Evolutionary conservation across 306 rosid species (phyloP), one percentile per base, ranked within the genome.

Genomic region (Phaseolus lunatus): DNA sequence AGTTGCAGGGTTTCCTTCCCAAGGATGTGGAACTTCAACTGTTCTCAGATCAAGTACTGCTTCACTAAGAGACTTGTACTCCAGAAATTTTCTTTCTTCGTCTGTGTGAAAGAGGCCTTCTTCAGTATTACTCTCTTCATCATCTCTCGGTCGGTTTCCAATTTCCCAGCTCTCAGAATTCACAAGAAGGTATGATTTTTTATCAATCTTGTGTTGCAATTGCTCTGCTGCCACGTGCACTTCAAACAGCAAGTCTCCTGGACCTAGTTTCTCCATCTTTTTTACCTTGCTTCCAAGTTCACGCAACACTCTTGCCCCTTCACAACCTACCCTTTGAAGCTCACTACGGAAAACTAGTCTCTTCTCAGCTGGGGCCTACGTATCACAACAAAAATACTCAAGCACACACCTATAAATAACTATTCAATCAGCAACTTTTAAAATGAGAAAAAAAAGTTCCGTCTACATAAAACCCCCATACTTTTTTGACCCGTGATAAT

Each of bases 121-220:
- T 78, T 88, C 90, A 29, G 83, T 80, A n/a, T 75, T 83, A 26
- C 16, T 35, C 24, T 62, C 45, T 5, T 84, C 15, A 0, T 43
- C 48, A 0, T 81, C 89, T 33, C 75, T 87, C 1, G 89, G 82
- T 20, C 93, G 85, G 59, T 71, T 88, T 29, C 98, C 97, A 8
- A 95, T 89, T 85, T 92, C 97, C 98, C 98, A 95, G 75, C 86
- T 73, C 87, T 92, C 96, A 16, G 98, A 89, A 62, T 85, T 89
- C 39, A 95, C 95, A 27, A 95, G 95, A 62, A 95, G 89, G 88
- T 92, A 95, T 1, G 98, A 95, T 62, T 89, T 95, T 62, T 71
- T 83, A 59, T 95, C 98, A 16, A 95, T 80, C 77, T 92, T 95
- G 72, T 73, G 85, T 82, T 95, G 98, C 78, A 95, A 83, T 47